Conservation (phyloP, 1,284 basidiomycete genomes). For the Sphaerobolus stellatus region DNA sequence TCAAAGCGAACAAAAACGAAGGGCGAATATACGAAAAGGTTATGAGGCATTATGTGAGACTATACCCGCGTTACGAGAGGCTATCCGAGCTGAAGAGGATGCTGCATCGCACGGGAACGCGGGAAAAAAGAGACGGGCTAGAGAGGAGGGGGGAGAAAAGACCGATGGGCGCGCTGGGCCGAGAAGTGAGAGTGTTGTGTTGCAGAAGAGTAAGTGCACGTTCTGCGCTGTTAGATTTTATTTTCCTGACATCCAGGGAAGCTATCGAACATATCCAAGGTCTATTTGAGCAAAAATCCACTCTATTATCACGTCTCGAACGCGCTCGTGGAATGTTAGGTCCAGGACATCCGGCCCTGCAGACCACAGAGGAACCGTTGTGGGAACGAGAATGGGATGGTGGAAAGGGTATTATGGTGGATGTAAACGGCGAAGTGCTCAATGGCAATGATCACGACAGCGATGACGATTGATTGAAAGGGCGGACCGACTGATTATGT, state of each 20-base stretch:
- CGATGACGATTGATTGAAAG: constrained; percentile 10
- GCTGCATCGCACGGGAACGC: constrained; percentile 26
- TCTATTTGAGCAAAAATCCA: constrained; percentile 56
- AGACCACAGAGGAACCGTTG: constrained; percentile 41
- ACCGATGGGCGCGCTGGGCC: constrained; percentile 80
- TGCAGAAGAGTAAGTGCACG: constrained; percentile 70
- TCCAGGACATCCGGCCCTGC: constrained; percentile 53
- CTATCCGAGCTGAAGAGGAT: constrained; percentile 66
- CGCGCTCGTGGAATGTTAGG: constrained; percentile 57
- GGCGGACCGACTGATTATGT: too few species aligned
- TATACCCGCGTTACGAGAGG: constrained; percentile 76
- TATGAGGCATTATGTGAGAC: constrained; percentile 83
- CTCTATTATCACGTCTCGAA: constrained; percentile 57
- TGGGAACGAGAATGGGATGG: constrained; percentile 82
- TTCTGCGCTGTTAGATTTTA: constrained; percentile 10
- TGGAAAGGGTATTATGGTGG: constrained; percentile 48
- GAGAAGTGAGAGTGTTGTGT: constrained; percentile 80
- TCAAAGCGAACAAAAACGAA: constrained; percentile 84
- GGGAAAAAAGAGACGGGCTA: constrained; percentile 25
- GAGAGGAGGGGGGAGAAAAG: constrained; percentile 52
- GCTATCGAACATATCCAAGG: constrained; percentile 82
- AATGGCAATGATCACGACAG: constrained; percentile 21
- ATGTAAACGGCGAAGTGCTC: constrained; percentile 41
- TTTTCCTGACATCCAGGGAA: constrained; percentile 36
- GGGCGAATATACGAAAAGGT: constrained; percentile 86